Conservation (phyloP, 352 stramenopile species). For the Thraustochytrium striatum region DNA sequence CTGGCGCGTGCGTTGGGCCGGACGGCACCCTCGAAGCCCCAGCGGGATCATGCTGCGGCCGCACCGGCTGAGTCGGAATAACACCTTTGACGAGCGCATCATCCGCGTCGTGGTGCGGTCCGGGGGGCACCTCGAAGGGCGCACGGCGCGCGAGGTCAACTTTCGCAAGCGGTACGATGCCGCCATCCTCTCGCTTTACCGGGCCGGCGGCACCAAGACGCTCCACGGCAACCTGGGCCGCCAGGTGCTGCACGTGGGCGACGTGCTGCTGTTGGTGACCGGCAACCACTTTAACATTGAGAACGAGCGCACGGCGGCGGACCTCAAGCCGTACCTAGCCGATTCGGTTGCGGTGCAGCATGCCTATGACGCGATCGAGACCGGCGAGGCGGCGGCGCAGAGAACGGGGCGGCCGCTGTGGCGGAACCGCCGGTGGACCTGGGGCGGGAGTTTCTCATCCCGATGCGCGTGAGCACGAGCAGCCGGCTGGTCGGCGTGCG, state of each 20-base stretch:
- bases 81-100: slow-evolving; percentile 59
- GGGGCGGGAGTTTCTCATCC: slow-evolving; percentile 42
- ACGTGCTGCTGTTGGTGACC: slow-evolving; percentile 65
- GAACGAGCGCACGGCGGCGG: slow-evolving; percentile 57
- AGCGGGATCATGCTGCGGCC: not conserved
- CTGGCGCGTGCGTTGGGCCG: no score
- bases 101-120: slow-evolving; percentile 60
- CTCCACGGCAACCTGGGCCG: slow-evolving; percentile 57
- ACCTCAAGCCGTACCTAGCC: slow-evolving; percentile 29
- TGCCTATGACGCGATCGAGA: not conserved
- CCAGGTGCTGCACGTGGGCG: slow-evolving; percentile 63
- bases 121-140: slow-evolving; percentile 59
- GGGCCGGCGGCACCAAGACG: slow-evolving; percentile 60
- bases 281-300: slow-evolving; percentile 60
- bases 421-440: no score
- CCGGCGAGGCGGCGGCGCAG: not conserved
- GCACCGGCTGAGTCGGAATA: slow-evolving; percentile 43
- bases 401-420: no score
- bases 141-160: slow-evolving; percentile 60
- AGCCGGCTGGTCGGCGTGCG: slow-evolving; percentile 10
- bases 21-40: not conserved
- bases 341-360: not conserved
- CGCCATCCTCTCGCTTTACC: slow-evolving; percentile 60
- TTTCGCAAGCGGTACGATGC: slow-evolving; percentile 64
- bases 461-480: slow-evolving; percentile 40